A percentile compares a stretch with the other conserved stretches of the same genome.
Evolutionary conservation across 2,329 filamentous ascomycete genomes (phyloP).

Genomic region (Pseudogymnoascus sp.): DNA sequence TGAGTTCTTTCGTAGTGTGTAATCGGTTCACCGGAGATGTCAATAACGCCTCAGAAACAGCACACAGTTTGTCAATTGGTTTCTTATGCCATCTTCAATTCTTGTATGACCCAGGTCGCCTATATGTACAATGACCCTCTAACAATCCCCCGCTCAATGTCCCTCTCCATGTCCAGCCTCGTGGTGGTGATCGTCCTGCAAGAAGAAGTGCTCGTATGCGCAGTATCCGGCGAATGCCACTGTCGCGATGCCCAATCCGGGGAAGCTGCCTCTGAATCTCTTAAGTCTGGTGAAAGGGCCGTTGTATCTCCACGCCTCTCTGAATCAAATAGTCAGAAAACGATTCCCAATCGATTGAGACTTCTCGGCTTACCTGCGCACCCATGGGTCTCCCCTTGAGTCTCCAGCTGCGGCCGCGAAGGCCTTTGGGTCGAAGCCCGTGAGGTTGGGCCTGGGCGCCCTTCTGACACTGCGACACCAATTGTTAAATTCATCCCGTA

Average conservation of each 20-base stretch:
- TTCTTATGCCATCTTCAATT: conserved; percentile 14
- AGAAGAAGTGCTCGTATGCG: conserved; percentile 79
- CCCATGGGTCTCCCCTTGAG: conserved; percentile 57
- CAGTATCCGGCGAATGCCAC: conserved; percentile 89
- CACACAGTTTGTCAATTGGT: conserved; percentile 6
- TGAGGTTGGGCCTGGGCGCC: conserved; percentile 58
- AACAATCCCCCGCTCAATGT: conserved; percentile 37
- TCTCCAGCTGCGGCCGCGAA: conserved; percentile 64
- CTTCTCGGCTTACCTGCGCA: conserved; percentile 46
- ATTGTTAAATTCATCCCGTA: conserved; percentile 14
- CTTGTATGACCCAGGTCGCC: conserved; percentile 11
- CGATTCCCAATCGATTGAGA: not conserved
- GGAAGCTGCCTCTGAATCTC: conserved; percentile 79
- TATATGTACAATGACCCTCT: conserved; percentile 33
- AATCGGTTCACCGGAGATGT: not conserved
- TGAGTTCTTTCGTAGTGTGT: not conserved
- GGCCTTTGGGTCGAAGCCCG: conserved; percentile 83
- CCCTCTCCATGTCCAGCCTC: conserved; percentile 43
- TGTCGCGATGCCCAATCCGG: conserved; percentile 84
- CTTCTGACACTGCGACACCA: conserved; percentile 27
- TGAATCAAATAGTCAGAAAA: conserved; percentile 34
- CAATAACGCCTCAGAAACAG: not conserved
- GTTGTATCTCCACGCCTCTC: conserved; percentile 90
- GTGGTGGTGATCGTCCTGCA: conserved; percentile 60
- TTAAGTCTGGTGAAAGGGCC: conserved; percentile 83